These are phyloP conservation scores for Oryza meridionalis DNA, from an alignment of 176 grass and related monocot species.

Conservation along the genomic window DNA sequence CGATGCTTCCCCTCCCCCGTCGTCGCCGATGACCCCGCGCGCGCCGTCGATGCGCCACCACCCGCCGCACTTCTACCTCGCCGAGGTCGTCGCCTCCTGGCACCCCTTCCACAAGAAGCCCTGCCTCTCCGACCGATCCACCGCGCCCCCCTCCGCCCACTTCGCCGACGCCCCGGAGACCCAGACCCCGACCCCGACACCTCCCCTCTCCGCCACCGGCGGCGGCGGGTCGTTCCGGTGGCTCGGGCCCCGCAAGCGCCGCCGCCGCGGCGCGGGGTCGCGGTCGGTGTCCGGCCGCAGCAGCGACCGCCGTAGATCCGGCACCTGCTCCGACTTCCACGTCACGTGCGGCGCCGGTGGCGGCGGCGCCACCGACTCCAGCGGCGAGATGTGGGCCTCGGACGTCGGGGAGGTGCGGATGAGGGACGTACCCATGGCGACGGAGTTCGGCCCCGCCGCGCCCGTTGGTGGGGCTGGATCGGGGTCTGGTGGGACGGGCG, in stretches of 20 bases:
- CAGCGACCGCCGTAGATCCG: slow-evolving; percentile 74
- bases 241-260: slow-evolving; percentile 64
- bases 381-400: slow-evolving; percentile 84
- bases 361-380: slow-evolving; percentile 74
- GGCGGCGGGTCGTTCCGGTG: slow-evolving; percentile 66
- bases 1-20: not conserved
- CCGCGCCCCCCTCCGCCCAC: slow-evolving; percentile 56
- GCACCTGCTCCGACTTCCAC: slow-evolving; percentile 84
- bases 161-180: slow-evolving; percentile 41
- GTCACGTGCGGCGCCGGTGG: slow-evolving; percentile 59
- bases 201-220: slow-evolving; percentile 39
- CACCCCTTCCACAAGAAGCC: slow-evolving; percentile 72
- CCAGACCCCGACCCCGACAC: slow-evolving; percentile 50
- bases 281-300: slow-evolving; percentile 78
- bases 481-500: slow-evolving; percentile 22
- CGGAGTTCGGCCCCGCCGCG: slow-evolving; percentile 42
- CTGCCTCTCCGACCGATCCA: slow-evolving; percentile 71
- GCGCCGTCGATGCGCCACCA: slow-evolving; percentile 46
- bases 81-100: slow-evolving; percentile 50
- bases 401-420: slow-evolving; percentile 76
- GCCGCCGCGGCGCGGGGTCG: slow-evolving; percentile 58
- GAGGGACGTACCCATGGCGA: slow-evolving; percentile 62
- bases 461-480: slow-evolving; percentile 32
- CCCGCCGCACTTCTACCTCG: slow-evolving; percentile 45
- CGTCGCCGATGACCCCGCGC: slow-evolving; percentile 45